Percentiles rank a stretch among this genome's conserved stretches.
phyloP scores from a whole-genome alignment of 2,329 filamentous ascomycete species.

The Cyphellophora attinorum region DNA sequence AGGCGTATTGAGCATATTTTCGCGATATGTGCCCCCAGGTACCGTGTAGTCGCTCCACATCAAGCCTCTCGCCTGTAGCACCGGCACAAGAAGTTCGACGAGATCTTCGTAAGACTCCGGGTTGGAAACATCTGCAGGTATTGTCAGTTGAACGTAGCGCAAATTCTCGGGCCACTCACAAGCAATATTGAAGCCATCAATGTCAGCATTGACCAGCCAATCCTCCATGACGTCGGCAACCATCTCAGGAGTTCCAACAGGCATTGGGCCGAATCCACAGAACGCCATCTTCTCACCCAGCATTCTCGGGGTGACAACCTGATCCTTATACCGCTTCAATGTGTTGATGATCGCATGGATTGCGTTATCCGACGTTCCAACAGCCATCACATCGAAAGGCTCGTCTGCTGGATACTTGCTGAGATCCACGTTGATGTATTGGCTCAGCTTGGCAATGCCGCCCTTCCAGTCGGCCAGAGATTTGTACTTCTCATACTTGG shows the following conservation, averaged over 20 bases:
- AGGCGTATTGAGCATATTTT: constrained; percentile 11
- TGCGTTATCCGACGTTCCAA: constrained; percentile 29
- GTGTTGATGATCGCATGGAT: constrained; percentile 32
- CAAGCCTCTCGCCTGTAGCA: constrained; percentile 36
- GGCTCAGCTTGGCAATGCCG: constrained; percentile 45
- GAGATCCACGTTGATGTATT: constrained; percentile 3
- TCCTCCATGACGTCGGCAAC: constrained; percentile 58
- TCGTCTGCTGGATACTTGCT: constrained; percentile 4
- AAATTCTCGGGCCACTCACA: too few species aligned
- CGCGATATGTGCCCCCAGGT: constrained; percentile 5
- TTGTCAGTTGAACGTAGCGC: too few species aligned
- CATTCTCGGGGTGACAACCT: constrained; percentile 12
- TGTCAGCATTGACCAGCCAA: constrained; percentile 59
- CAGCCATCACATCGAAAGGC: background rate
- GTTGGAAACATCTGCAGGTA: constrained; percentile 59
- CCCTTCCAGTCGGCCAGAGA: constrained; percentile 44
- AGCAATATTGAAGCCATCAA: constrained; percentile 67
- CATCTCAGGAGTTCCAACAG: constrained; percentile 55
- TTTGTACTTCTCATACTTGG: constrained; percentile 41
- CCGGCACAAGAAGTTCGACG: constrained; percentile 55
- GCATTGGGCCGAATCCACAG: constrained; percentile 55
- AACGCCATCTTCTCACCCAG: constrained; percentile 46
- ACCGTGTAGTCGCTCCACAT: constrained; percentile 24
- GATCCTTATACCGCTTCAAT: constrained; percentile 20
- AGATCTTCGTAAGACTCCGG: constrained; percentile 61